Base-by-base conservation (phyloP, 306 rosid species). In the Abrus pulchellus region DNA sequence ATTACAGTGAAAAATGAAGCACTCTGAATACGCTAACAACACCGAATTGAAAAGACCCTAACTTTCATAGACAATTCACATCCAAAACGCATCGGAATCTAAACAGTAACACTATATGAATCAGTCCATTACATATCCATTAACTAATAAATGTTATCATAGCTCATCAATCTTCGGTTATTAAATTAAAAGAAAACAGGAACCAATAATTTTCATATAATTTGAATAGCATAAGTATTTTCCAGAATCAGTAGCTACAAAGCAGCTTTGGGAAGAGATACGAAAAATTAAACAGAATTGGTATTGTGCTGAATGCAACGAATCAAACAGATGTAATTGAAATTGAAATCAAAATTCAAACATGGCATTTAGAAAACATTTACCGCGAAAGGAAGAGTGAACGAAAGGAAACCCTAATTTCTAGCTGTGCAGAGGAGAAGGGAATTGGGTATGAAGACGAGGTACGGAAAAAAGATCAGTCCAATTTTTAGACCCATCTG, bases 71-170 rank as follows among this genome's bases (percentile, higher is more conserved):
- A 20, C 20, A 36, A 36, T 36, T 36, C 40, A 36, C 4, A 36
- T 36, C 2, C 53, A 10, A 7, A 29, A 8, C 36, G 13, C 5
- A 13, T 62, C 2, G 13, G n/a, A 69, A 32, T 44, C 44, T 55
- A 76, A 81, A 81, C 54, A 69, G 64, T 20, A 13, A 9, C 40
- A 13, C 13, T 12, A 7, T 8, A 28, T 5, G 72, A 83, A 86
- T 81, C 89, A 89, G 89, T 83, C 89, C 91, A 88, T 89, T 89
- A 87, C 88, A 89, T 87, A 90, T 89, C 87, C 87, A 20, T 62
- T 68, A 85, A 20, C 62, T 68, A 80, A 43, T 2, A 50, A 64
- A 62, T 85, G 88, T 86, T 82, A 89, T 89, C 91, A 83, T 82
- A 6, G 59, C 59, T 36, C 4, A 36, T 36, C 40, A 36, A 36